Base-by-base conservation (phyloP, 2,329 filamentous ascomycete genomes). In the Aspergillus sp. region DNA sequence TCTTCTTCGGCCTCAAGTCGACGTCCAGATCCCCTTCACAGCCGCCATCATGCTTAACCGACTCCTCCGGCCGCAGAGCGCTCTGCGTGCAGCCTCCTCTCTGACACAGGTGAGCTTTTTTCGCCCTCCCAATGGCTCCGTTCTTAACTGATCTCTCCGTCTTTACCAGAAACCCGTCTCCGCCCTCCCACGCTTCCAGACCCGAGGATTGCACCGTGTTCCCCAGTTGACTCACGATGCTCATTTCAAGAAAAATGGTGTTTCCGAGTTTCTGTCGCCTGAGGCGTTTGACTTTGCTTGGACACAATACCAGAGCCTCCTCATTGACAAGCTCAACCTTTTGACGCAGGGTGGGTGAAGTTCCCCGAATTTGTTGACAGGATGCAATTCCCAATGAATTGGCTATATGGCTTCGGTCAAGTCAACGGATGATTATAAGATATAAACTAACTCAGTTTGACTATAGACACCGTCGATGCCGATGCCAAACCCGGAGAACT, bases 241-340 rank as follows among this genome's bases (percentile, higher is more conserved):
- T 9, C 49, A 61, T 33, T 76, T 78, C 54, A 58, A 60, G 44
- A 46, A 69, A 42, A 57, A 78, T 51, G 81, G 81, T 46, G 74
- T 95, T 5, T 78, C 81, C n/a, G 80, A 81, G 10, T 75, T 97
- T 48, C 75, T 95, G 62, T 83, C 83, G 28, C 66, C 76, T 2
- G 73, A 78, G 40, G 87, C 80, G 43, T 94, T 87, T 68, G 71
- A 85, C 44, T 77, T 88, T 43, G 83, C 90, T 39, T 98, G 89
- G 83, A 84, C 78, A 30, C 75, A 90, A 60, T 95, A 96, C 71
- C 90, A 95, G 76, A 63, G 72, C 32, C 69, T 85, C 53, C 75
- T 91, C 59, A 67, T 90, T 41, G 75, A 88, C 50, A 86, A 86
- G 68, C 77, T 97, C 64, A 94, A 94, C 67, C 69, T 74, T 45